Evolutionary conservation across 2,329 filamentous ascomycete genomes (phyloP), one percentile per base, ranked within the genome.

Genomic region (Fusarium poae): DNA sequence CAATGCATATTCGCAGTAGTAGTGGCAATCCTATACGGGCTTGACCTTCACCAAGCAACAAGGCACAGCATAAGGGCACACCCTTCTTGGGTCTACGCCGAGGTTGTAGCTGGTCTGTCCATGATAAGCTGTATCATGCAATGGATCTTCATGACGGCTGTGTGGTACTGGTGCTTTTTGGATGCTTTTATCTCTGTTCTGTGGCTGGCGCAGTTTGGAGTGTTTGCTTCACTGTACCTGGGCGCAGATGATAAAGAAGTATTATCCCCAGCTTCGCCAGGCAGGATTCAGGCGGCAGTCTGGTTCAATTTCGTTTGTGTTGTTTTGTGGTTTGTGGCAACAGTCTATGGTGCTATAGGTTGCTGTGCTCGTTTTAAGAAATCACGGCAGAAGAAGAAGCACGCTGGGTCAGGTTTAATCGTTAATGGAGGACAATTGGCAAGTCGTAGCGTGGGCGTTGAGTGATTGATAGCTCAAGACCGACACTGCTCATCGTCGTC

Each of bases 51-150:
- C 13, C 11, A 39, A 39, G n/a, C 12, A 4, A 15, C 35, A 39
- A 20, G 12, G 12, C 12, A 2, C n/a, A 39, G 21, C 15, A 3
- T 12, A 15, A 39, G 12, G n/a, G 35, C 35, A n/a, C n/a, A 39
- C 2, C 10, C 35, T 5, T 39, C 35, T 15, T 39, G 35, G 35
- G 35, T 39, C 5, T 39, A 21, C 35, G 35, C 35, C 4, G 35
- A 39, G n/a, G n/a, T 39, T 2, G 35, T 39, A 15, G 35, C n/a
- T 0, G n/a, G n/a, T 13, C 35, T 39, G 0, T 39, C 35, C 0
- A 39, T 39, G 35, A 20, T 39, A 3, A 13, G n/a, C 6, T 39
- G 35, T 1, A 21, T 39, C 1, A 39, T 39, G 35, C 35, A 39
- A 21, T 21, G n/a, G n/a, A 1, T 39, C 35, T 39, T 39, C 0